phyloP scores from a whole-genome alignment of 2,329 filamentous ascomycete genomes.

The Parastagonospora avenae region DNA sequence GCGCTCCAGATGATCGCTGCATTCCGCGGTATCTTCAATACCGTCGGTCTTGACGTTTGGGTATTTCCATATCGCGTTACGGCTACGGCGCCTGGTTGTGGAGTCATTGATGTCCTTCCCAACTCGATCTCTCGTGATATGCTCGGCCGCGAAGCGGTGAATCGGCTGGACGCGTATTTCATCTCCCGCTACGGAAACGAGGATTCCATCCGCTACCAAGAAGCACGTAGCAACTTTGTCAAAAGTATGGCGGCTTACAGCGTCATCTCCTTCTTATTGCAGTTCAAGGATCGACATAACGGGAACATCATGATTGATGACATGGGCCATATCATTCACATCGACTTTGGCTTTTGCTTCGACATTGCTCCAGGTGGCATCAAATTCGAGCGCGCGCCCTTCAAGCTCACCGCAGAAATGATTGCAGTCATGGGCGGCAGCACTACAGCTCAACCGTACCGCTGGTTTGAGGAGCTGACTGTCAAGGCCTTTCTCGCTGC shows the following conservation, averaged over 20 bases:
- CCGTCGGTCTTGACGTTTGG: slow-evolving; percentile 91
- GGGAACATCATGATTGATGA: slow-evolving; percentile 99
- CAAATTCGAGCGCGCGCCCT: slow-evolving; percentile 95
- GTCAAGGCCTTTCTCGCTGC: slow-evolving; percentile 93
- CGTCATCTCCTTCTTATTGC: slow-evolving; percentile 92
- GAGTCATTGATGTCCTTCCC: slow-evolving; percentile 96
- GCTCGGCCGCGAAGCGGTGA: slow-evolving; percentile 96
- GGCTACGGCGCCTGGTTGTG: slow-evolving; percentile 93
- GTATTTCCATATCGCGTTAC: slow-evolving; percentile 98
- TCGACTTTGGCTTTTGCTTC: slow-evolving; percentile 99
- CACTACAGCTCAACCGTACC: slow-evolving; percentile 83
- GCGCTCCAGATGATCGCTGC: slow-evolving; percentile 97
- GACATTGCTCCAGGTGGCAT: slow-evolving; percentile 97
- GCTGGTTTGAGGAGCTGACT: slow-evolving; percentile 95
- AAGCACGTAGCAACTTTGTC: slow-evolving; percentile 95
- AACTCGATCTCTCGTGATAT: slow-evolving; percentile 99
- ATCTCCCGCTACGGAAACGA: slow-evolving; percentile 96
- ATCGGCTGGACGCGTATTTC: slow-evolving; percentile 98
- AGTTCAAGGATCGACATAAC: slow-evolving; percentile 99
- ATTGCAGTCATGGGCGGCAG: slow-evolving; percentile 95
- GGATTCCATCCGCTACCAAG: slow-evolving; percentile 91
- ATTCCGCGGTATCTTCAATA: slow-evolving; percentile 96
- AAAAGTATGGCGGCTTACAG: slow-evolving; percentile 99
- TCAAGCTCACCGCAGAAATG: slow-evolving; percentile 98
- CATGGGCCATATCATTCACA: slow-evolving; percentile 94